Conservation (phyloP, 78 protist genomes). For the Polysphondylium violaceum region DNA sequence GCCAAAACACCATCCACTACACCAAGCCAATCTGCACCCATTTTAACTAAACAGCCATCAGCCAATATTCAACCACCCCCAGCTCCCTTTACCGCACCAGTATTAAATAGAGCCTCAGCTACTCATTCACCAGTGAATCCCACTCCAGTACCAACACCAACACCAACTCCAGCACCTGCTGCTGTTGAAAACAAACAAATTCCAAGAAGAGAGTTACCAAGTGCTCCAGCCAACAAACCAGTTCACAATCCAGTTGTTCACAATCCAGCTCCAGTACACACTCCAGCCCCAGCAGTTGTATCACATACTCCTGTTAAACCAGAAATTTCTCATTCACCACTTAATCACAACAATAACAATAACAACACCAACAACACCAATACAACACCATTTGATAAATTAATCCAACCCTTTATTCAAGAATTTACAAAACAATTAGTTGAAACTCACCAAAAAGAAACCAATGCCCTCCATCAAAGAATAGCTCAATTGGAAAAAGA, state of each 20-base stretch:
- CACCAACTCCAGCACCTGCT: constrained; percentile 21
- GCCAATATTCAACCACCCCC: constrained; percentile 6
- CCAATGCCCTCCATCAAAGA: constrained; percentile 39
- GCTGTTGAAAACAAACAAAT: constrained; percentile 2
- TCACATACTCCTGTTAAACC: too few relatives aligned
- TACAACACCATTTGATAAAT: constrained; percentile 25
- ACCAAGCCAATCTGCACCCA: constrained; percentile 3
- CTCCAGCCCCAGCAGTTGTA: neutral
- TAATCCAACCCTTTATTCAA: constrained; percentile 45
- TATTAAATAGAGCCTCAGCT: neutral
- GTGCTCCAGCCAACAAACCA: constrained; percentile 9
- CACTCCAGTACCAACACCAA: neutral
- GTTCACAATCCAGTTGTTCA: too few relatives aligned
- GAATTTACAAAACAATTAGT: constrained; percentile 64
- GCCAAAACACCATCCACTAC: neutral
- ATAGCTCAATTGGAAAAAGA: constrained; percentile 22
- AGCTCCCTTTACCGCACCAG: neutral
- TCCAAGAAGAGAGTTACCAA: too few relatives aligned
- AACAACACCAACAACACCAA: neutral
- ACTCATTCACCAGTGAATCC: neutral
- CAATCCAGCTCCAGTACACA: too few relatives aligned
- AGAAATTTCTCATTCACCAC: too few relatives aligned
- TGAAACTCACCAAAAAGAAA: constrained; percentile 75
- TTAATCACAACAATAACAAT: too few relatives aligned
- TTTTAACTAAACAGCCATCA: neutral